Evolutionary conservation across 78 protist species (phyloP), one percentile per base, ranked within the genome.

Genomic region (Isochrysis galbana): DNA sequence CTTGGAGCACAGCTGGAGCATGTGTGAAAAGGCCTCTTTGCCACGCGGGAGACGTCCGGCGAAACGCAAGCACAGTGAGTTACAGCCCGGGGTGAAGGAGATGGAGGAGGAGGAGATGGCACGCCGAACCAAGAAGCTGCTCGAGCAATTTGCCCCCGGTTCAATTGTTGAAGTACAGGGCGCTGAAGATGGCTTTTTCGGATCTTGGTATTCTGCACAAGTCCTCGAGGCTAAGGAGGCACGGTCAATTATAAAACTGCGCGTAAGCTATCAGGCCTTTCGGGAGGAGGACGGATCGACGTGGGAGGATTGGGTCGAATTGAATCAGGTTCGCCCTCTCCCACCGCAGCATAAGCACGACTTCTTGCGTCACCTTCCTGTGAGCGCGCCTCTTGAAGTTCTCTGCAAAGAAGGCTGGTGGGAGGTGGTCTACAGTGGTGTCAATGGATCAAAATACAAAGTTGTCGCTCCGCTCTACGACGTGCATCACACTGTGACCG

Each of bases 241-340:
- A 10, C 10, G 10, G 36, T 23, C 29, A 7, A 32, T 32, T 10
- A 32, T 23, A 7, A 61, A 61, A 11, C 74, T 61, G 36, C 36
- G 82, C 32, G 32, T 72, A 22, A 7, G 82, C 32, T 72, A 72
- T 41, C 32, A 34, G 32, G 82, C 82, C 82, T 72, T 72, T 41
- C 36, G 17, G 17, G 82, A 72, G 82, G 82, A 72, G 32, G 82
- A 72, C 82, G 82, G 82, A 36, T 72, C 82, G 42, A 72, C 41
- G 2, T 23, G 42, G 82, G 42, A 72, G 82, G 82, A 72, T 17
- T 34, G 44, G 36, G 17, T 72, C 82, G 82, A 72, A 14, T 14
- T 5, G 11, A 3, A 72, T 1, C 14, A 34, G 44, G 82, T 72
- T 19, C 82, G 82, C 5, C 82, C 82, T 36, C 36, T 23, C 32